Evolutionary conservation across 2,329 filamentous ascomycete species (phyloP).

Genomic region (Fusarium oligoseptatum): DNA sequence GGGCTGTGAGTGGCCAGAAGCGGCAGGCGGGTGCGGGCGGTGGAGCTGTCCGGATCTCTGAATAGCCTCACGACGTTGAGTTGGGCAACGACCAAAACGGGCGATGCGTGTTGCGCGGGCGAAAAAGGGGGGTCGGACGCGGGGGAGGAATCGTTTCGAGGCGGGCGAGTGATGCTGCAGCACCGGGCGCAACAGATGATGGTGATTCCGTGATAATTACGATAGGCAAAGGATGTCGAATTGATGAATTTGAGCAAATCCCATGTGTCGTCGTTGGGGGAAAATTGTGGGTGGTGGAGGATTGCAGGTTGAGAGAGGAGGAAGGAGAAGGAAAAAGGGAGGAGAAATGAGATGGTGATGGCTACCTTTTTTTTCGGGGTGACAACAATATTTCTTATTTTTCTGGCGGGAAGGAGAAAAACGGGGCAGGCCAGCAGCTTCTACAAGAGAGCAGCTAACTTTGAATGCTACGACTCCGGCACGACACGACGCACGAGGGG

Average conservation of each 20-base stretch:
- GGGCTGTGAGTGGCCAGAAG: constrained; percentile 45
- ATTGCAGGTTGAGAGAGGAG: constrained; percentile 41
- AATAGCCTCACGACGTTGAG: constrained; percentile 57
- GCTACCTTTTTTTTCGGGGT: constrained; percentile 65
- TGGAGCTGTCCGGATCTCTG: constrained; percentile 48
- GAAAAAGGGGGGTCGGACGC: constrained; percentile 43
- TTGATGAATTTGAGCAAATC: constrained; percentile 58
- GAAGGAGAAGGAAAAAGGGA: constrained; percentile 42
- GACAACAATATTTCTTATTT: constrained; percentile 59
- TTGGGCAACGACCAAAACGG: constrained; percentile 37
- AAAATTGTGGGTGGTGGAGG: constrained; percentile 47
- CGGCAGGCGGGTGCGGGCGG: constrained; percentile 36
- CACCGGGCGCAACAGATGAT: constrained; percentile 52
- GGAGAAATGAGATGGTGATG: constrained; percentile 60
- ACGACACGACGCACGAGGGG: constrained; percentile 44
- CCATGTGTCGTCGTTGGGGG: constrained; percentile 52
- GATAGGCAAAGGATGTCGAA: constrained; percentile 51
- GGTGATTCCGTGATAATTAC: constrained; percentile 53
- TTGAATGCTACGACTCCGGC: constrained; percentile 45
- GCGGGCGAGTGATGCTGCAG: constrained; percentile 47
- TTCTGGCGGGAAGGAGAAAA: constrained; percentile 61
- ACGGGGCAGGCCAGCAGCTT: constrained; percentile 56
- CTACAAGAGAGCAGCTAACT: constrained; percentile 34
- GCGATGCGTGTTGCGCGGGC: constrained; percentile 14
- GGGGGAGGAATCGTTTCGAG: constrained; percentile 42